Evolutionary conservation across 208 protist genomes (phyloP).

Genomic region (Leishmania major): DNA sequence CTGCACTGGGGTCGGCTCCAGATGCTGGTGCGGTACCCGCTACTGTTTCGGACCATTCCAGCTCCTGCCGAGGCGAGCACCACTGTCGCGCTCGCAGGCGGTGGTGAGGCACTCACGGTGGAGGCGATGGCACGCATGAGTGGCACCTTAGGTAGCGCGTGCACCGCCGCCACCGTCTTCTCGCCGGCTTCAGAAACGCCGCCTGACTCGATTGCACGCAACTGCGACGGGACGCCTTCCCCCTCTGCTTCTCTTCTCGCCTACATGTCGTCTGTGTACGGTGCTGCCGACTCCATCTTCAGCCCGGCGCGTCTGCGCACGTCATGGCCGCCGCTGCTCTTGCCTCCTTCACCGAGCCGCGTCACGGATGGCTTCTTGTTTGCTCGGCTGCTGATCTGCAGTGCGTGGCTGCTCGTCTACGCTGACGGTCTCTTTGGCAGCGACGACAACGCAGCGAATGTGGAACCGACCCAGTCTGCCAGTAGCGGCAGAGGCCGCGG

Average conservation of each 20-base stretch:
- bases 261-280: neutral
- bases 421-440: slow-evolving; percentile 29
- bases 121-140: slow-evolving; percentile 14
- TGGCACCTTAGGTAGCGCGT: slow-evolving; percentile 1
- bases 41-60: slow-evolving; percentile 25
- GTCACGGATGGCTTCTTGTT: slow-evolving; percentile 58
- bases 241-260: neutral
- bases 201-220: neutral
- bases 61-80: neutral
- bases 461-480: neutral
- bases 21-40: slow-evolving; percentile 20
- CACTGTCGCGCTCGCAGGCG: neutral
- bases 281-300: neutral
- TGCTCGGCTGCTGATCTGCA: slow-evolving; percentile 65
- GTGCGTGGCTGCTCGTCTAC: slow-evolving; percentile 59
- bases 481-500: neutral
- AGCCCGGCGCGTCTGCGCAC: slow-evolving; percentile 19
- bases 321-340: slow-evolving; percentile 34
- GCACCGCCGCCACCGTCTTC: neutral
- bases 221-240: neutral
- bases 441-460: neutral
- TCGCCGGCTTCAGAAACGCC: neutral
- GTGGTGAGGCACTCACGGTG: slow-evolving; percentile 16
- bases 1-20: slow-evolving; percentile 32
- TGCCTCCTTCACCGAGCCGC: slow-evolving; percentile 45